Evolutionary conservation across 2,329 filamentous ascomycete genomes (phyloP).

Genomic region (Trichoderma sp.): DNA sequence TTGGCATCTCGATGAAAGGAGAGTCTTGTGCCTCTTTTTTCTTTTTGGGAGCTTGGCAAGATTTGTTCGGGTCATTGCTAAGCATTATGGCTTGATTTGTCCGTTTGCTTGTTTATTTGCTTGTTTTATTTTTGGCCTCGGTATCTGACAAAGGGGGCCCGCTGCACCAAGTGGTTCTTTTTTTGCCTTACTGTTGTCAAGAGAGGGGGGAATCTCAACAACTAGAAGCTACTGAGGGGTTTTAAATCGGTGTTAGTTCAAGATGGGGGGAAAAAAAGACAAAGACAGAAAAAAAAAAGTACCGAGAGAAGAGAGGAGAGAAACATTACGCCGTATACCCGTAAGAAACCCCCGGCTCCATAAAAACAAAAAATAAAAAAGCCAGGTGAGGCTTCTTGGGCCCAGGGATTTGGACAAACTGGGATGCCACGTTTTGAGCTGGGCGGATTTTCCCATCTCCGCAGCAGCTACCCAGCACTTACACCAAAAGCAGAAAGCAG

Average conservation of each 20-base stretch:
- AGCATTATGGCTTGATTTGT: neutral
- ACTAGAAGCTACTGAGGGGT: neutral
- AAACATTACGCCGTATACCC: slow-evolving; percentile 1
- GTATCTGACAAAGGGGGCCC: neutral
- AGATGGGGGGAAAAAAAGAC: neutral
- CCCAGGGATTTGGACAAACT: neutral
- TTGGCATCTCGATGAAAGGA: neutral
- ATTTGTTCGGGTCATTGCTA: neutral
- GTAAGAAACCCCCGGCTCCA: neutral
- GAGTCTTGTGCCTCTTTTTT: neutral
- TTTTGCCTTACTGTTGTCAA: neutral
- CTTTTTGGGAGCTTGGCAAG: neutral
- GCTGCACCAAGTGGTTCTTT: neutral
- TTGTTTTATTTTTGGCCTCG: neutral
- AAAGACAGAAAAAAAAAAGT: neutral
- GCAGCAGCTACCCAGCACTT: neutral
- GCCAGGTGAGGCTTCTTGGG: slow-evolving; percentile 3
- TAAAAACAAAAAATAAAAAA: neutral
- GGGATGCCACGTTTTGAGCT: neutral
- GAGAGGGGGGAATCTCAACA: neutral
- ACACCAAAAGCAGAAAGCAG: neutral
- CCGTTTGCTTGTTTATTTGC: neutral
- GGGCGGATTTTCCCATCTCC: neutral
- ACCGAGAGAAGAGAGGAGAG: neutral
- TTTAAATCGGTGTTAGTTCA: slow-evolving; percentile 3